Conservation (phyloP, 345 rosid species). For the Durio zibethinus region DNA sequence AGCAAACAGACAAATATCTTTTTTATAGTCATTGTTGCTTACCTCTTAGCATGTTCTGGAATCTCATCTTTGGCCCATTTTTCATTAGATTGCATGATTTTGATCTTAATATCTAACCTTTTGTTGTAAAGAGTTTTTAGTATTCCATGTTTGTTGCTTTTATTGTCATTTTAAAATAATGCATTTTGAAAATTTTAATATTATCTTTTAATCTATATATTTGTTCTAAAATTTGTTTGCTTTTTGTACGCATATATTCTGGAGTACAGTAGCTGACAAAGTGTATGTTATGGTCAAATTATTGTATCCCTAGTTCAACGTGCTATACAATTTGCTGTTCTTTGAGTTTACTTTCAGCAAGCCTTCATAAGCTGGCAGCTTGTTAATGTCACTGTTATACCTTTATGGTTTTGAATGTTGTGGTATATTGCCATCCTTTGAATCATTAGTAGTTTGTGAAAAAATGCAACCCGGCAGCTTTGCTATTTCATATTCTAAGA, state of each 20-base stretch:
- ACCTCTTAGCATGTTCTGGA: not conserved
- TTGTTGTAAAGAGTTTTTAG: not conserved
- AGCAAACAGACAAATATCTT: not conserved
- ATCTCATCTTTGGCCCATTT: not conserved
- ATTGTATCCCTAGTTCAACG: not conserved
- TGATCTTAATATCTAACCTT: too few species aligned
- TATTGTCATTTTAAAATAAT: not conserved
- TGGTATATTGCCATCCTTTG: not conserved
- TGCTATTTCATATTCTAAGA: not conserved
- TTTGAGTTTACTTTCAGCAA: conserved; percentile 2
- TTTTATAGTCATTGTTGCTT: not conserved
- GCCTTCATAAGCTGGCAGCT: not conserved
- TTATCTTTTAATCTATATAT: not conserved
- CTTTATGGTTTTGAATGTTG: not conserved
- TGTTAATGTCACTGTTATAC: not conserved
- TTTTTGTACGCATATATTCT: not conserved
- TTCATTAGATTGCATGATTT: not conserved
- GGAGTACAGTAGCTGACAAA: not conserved
- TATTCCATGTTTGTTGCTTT: not conserved
- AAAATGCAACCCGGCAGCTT: not conserved
- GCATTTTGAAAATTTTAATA: not conserved
- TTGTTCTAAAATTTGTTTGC: not conserved
- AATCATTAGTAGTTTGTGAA: not conserved
- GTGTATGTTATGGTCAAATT: not conserved
- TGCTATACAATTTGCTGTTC: not conserved